A percentile compares a stretch with the other conserved stretches of the same genome.
These are phyloP conservation scores for Immersiella caudata DNA, from an alignment of 495 filamentous ascomycete species.

Conservation along the genomic window DNA sequence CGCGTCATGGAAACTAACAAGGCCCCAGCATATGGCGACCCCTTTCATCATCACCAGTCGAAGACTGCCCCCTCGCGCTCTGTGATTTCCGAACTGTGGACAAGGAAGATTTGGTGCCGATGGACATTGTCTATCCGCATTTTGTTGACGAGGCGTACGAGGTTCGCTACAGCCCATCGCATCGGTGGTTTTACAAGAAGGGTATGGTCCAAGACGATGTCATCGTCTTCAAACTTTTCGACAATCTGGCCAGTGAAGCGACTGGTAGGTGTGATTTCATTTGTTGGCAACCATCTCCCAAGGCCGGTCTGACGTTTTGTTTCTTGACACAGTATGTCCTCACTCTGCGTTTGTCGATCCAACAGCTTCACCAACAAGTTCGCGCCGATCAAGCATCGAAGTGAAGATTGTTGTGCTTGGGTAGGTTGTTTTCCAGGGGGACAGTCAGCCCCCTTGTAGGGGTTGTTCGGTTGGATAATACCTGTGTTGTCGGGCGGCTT, in stretches of 20 bases:
- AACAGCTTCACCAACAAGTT: not conserved
- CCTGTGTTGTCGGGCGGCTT: too few species aligned
- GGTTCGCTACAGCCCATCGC: conserved; percentile 20
- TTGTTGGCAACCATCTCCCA: not conserved
- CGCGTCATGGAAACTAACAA: not conserved
- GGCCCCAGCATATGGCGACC: conserved; percentile 19
- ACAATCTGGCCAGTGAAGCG: conserved; percentile 15
- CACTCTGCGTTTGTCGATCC: conserved; percentile 23
- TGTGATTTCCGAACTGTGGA: conserved; percentile 24
- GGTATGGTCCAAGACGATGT: conserved; percentile 17
- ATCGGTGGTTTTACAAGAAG: conserved; percentile 25
- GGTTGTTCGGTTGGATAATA: too few species aligned
- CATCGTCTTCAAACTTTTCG: conserved; percentile 22
- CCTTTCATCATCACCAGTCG: conserved; percentile 15
- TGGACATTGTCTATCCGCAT: conserved; percentile 20
- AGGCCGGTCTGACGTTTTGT: not conserved
- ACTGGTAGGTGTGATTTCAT: conserved; percentile 8
- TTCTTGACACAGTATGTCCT: conserved; percentile 12
- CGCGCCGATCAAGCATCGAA: conserved; percentile 20
- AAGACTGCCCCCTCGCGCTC: conserved; percentile 24
- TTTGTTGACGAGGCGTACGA: conserved; percentile 24
- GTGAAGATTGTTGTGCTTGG: conserved; percentile 22
- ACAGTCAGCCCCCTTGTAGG: too few species aligned
- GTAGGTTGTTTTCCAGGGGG: not conserved
- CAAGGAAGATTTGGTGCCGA: conserved; percentile 6